A percentile compares a stretch with the other conserved stretches of the same genome.
Evolutionary conservation across 2,329 filamentous ascomycete species (phyloP).

Genomic region (Aspergillus pseudonomiae): DNA sequence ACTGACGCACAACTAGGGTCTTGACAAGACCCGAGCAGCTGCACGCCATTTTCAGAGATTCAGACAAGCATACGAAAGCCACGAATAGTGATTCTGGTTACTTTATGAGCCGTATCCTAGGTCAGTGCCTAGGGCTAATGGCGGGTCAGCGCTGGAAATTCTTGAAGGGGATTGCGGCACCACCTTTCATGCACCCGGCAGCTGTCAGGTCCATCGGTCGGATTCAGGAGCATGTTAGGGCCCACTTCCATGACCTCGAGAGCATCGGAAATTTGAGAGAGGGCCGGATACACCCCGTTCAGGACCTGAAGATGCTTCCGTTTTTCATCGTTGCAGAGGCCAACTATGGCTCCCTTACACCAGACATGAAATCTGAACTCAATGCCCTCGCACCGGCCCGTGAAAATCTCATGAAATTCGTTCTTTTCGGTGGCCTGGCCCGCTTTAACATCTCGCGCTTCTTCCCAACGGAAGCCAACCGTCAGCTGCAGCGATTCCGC

Average conservation of each 20-base stretch:
- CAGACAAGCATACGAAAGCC: constrained; percentile 49
- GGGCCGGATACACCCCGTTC: constrained; percentile 24
- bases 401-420: constrained; percentile 36
- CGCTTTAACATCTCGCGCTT: constrained; percentile 28
- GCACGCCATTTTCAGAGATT: constrained; percentile 47
- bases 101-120: constrained; percentile 46
- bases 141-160: constrained; percentile 4
- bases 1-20: constrained; percentile 31
- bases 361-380: constrained; percentile 29
- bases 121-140: constrained; percentile 49
- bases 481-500: constrained; percentile 33
- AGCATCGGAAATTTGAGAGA: neutral
- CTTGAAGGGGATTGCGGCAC: neutral
- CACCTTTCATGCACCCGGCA: constrained; percentile 4
- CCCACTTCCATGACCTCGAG: constrained; percentile 2
- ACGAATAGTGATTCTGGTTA: constrained; percentile 46
- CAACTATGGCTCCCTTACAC: constrained; percentile 39
- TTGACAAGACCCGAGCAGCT: constrained; percentile 41
- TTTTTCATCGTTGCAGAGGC: constrained; percentile 45
- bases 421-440: constrained; percentile 40
- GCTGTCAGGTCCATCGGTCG: neutral
- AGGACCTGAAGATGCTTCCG: constrained; percentile 39
- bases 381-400: constrained; percentile 24
- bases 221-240: constrained; percentile 10
- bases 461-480: constrained; percentile 23